A percentile compares a stretch with the other conserved stretches of the same genome.
phyloP scores from a whole-genome alignment of 2,329 filamentous ascomycete genomes.

The Aspergillus fijiensis region DNA sequence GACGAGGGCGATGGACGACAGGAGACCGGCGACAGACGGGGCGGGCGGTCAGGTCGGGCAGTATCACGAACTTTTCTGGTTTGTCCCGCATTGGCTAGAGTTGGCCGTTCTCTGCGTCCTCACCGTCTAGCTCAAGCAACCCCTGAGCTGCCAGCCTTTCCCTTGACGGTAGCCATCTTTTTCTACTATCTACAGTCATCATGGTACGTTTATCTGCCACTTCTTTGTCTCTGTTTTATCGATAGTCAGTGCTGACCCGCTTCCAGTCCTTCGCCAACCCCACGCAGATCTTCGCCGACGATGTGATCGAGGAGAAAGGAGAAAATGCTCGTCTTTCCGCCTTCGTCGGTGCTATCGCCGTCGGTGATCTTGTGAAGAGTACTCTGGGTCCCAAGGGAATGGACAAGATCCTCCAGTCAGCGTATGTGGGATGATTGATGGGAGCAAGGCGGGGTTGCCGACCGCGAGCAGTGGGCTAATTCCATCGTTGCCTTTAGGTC shows the following conservation, averaged over 20 bases:
- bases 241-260: slow-evolving; percentile 15
- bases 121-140: slow-evolving; percentile 7
- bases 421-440: slow-evolving; percentile 58
- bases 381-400: slow-evolving; percentile 97
- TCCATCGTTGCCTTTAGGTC: slow-evolving; percentile 56
- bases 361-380: slow-evolving; percentile 95
- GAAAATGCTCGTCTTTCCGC: slow-evolving; percentile 98
- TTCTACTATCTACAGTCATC: slow-evolving; percentile 21
- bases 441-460: slow-evolving; percentile 17
- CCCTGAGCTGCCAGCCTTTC: slow-evolving; percentile 23
- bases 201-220: slow-evolving; percentile 27
- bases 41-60: slow-evolving; percentile 29
- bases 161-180: slow-evolving; percentile 19
- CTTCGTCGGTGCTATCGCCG: slow-evolving; percentile 96
- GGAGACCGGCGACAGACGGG: background rate
- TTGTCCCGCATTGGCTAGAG: slow-evolving; percentile 22
- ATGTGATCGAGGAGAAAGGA: slow-evolving; percentile 95
- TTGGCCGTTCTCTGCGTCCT: slow-evolving; percentile 12
- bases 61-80: slow-evolving; percentile 33
- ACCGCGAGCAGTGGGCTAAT: slow-evolving; percentile 16
- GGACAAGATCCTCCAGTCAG: slow-evolving; percentile 97
- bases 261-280: slow-evolving; percentile 61
- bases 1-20: slow-evolving; percentile 4
- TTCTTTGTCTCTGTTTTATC: slow-evolving; percentile 1
- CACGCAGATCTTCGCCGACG: slow-evolving; percentile 96